Base-by-base conservation (phyloP, 345 rosid genomes). In the Melaleuca quinquenervia region DNA sequence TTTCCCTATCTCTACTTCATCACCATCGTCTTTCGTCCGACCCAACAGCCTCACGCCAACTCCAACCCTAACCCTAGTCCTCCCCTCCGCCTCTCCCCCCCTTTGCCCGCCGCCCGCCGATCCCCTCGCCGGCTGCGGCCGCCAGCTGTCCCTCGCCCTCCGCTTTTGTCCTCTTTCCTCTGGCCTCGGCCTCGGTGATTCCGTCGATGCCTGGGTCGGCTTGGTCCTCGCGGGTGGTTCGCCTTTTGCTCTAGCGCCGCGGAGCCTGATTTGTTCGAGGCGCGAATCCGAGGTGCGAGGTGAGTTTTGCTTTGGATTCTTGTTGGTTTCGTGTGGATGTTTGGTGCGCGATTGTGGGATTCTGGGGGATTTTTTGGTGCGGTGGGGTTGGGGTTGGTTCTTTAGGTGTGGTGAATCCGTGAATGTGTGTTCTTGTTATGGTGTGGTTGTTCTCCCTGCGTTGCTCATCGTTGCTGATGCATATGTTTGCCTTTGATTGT, bases 41-140 rank as follows among this genome's bases (percentile, higher is more conserved):
- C 44, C 83, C 74, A 7, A 5, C 76, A 26, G 70, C 58, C 83
- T 20, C 64, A 7, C 87, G 9, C 83, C 44, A 15, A 36, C 84
- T 83, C 87, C 56, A 80, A 80, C 87, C 82, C 84, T 85, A 85
- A 53, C 75, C 83, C 86, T 78, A 75, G 83, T 56, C 82, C 83
- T 74, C 82, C 27, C 32, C 50, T 76, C 89, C 32, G 85, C 76
- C 86, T 53, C 83, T 88, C 45, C 48, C 26, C 70, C 83, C 26
- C 74, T 51, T 52, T 48, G 62, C 29, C 49, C 41, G 11, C 75
- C 76, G 76, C 76, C 11, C 8, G 44, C 29, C 70, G 32, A 45
- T 41, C 58, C 44, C 44, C 48, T 74, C 50, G 12, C 83, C 76
- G 15, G 9, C 52, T 9, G 56, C 32, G 41, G 52, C 80, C 80